Evolutionary conservation across 2,329 filamentous ascomycete species (phyloP).

Genomic region (Fusarium coffeatum): DNA sequence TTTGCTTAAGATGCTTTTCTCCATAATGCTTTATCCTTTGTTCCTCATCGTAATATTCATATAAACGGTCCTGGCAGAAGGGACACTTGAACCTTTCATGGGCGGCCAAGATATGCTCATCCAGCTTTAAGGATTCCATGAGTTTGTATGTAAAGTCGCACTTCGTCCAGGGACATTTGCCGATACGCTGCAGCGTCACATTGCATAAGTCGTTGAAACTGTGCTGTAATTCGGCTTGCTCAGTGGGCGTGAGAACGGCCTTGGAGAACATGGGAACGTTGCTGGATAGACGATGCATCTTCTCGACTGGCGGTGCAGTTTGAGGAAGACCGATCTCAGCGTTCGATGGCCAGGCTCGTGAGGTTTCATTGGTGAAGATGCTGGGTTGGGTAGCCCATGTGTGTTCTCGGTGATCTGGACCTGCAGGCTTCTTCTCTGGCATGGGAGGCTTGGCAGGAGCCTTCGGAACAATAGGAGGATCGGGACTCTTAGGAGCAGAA

Average conservation of each 20-base stretch:
- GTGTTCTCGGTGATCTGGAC: constrained; percentile 2
- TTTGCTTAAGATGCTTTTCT: constrained; percentile 44
- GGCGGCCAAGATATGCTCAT: constrained; percentile 50
- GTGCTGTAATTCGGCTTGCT: constrained; percentile 52
- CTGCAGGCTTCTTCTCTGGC: not conserved
- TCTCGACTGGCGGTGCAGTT: constrained; percentile 48
- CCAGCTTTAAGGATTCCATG: constrained; percentile 46
- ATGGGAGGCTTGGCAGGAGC: not conserved
- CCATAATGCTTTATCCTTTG: constrained; percentile 48
- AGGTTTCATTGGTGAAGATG: constrained; percentile 24
- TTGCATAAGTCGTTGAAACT: constrained; percentile 14
- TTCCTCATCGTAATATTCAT: constrained; percentile 45
- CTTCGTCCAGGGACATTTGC: constrained; percentile 53
- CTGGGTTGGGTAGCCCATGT: constrained; percentile 45
- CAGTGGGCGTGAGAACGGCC: constrained; percentile 55
- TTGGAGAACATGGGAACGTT: constrained; percentile 53
- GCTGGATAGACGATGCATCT: constrained; percentile 50
- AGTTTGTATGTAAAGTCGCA: constrained; percentile 53
- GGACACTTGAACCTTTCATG: constrained; percentile 53
- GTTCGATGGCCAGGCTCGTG: constrained; percentile 17
- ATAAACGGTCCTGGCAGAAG: constrained; percentile 52
- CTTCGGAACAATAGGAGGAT: not conserved
- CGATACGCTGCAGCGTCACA: constrained; percentile 43
- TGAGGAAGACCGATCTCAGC: constrained; percentile 27
- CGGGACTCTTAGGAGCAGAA: not conserved